Evolutionary conservation across 345 rosid genomes (phyloP).

Genomic region (Abelmoschus esculentus): DNA sequence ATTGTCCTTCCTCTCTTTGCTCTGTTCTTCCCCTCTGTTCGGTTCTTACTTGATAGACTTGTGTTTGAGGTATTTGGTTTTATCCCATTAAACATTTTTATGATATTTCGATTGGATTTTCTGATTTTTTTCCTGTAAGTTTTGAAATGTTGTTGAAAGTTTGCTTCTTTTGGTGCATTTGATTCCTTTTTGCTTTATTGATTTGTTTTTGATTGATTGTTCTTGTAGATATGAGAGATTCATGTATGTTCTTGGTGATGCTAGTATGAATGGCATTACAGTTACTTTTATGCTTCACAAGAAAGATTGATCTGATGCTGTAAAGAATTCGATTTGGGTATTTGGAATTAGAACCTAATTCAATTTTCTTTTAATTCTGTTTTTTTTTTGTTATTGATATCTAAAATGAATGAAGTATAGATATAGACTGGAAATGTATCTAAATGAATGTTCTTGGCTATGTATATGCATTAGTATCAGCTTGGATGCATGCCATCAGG

Average conservation of each 20-base stretch:
- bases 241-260: slow-evolving; percentile 1
- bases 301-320: slow-evolving; percentile 1
- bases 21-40: slow-evolving; percentile 62
- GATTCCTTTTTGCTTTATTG: not conserved
- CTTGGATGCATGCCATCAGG: not conserved
- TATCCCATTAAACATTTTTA: not conserved
- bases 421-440: not conserved
- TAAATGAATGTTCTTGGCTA: not conserved
- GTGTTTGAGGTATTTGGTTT: slow-evolving; percentile 58
- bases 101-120: not conserved
- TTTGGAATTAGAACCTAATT: too few species aligned
- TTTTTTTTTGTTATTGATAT: not conserved
- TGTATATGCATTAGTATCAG: not conserved
- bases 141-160: not conserved
- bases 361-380: too few species aligned
- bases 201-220: slow-evolving; percentile 1
- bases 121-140: too few species aligned
- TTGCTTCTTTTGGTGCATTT: not conserved
- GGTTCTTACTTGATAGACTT: slow-evolving; percentile 79
- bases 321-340: not conserved
- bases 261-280: not conserved
- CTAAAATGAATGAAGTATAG: not conserved
- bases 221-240: not conserved
- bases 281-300: not conserved
- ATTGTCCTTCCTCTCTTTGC: slow-evolving; percentile 59